Conservation (phyloP, 1,284 basidiomycete genomes). For the Ganoderma resinaceum region DNA sequence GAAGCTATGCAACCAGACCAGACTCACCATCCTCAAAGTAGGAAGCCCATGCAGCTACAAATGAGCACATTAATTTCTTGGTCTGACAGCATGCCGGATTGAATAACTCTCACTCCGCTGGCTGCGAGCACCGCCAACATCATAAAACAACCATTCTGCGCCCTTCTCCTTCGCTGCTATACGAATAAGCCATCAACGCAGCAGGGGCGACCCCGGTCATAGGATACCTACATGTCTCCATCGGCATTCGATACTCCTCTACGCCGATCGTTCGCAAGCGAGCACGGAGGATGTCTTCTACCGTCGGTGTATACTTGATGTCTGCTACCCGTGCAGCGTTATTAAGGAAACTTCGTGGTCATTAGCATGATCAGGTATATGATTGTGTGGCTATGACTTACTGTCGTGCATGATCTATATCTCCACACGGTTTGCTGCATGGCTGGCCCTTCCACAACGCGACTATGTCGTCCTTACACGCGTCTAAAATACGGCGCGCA, state of each 20-base stretch:
- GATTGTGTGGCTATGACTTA: constrained; percentile 42
- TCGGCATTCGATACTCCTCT: constrained; percentile 62
- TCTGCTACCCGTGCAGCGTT: constrained; percentile 58
- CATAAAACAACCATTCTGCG: constrained; percentile 66
- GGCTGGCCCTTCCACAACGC: constrained; percentile 55
- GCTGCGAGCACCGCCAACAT: constrained; percentile 63
- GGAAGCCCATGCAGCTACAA: constrained; percentile 62
- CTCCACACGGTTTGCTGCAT: constrained; percentile 51
- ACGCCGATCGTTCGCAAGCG: constrained; percentile 69
- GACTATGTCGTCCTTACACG: constrained; percentile 61
- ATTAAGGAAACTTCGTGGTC: constrained; percentile 58
- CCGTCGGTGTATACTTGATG: constrained; percentile 57
- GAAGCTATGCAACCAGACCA: not conserved
- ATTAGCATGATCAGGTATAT: not conserved
- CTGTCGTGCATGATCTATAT: constrained; percentile 60
- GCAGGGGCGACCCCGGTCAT: not conserved
- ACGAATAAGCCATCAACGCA: constrained; percentile 1
- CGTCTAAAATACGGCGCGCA: constrained; percentile 55
- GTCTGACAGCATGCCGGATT: not conserved
- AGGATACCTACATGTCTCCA: constrained; percentile 51
- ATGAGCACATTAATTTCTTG: not conserved
- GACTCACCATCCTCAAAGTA: constrained; percentile 67
- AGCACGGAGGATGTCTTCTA: constrained; percentile 71
- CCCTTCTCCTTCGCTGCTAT: constrained; percentile 42
- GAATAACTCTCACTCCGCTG: constrained; percentile 52